Evolutionary conservation across 352 stramenopile species (phyloP).

Genomic region (Phytophthora capsici): DNA sequence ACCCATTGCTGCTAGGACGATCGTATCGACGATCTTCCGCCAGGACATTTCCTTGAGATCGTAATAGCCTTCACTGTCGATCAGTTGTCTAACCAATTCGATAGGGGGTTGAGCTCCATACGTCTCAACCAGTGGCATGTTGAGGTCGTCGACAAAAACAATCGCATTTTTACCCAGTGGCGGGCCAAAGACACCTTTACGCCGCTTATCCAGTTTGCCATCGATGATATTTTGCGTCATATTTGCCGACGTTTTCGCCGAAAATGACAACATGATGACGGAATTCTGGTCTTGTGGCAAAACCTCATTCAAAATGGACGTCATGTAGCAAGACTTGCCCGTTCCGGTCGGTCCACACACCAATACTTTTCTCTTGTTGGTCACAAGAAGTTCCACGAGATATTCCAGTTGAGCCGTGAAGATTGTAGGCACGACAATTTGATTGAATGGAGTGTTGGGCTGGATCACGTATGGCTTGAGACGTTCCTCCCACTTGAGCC

Average conservation of each 20-base stretch:
- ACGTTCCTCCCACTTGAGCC: conserved; percentile 92
- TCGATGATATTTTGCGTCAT: conserved; percentile 97
- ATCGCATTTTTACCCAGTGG: conserved; percentile 87
- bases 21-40: conserved; percentile 91
- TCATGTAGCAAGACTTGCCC: conserved; percentile 92
- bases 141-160: conserved; percentile 95
- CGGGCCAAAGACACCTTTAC: conserved; percentile 92
- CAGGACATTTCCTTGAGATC: conserved; percentile 95
- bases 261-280: conserved; percentile 92
- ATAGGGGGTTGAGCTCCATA: conserved; percentile 94
- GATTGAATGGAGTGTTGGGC: conserved; percentile 86
- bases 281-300: conserved; percentile 86
- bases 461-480: conserved; percentile 88
- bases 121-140: conserved; percentile 95
- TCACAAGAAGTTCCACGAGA: conserved; percentile 86
- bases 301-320: conserved; percentile 83
- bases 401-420: conserved; percentile 93
- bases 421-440: conserved; percentile 95
- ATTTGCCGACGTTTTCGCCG: conserved; percentile 93
- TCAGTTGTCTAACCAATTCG: conserved; percentile 91
- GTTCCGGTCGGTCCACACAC: conserved; percentile 94
- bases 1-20: conserved; percentile 92
- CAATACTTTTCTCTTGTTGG: conserved; percentile 84
- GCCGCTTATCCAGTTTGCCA: conserved; percentile 93
- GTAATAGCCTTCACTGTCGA: conserved; percentile 93